Evolutionary conservation across 805 yeast genomes (phyloP).

Genomic region (Candida oleophila): DNA sequence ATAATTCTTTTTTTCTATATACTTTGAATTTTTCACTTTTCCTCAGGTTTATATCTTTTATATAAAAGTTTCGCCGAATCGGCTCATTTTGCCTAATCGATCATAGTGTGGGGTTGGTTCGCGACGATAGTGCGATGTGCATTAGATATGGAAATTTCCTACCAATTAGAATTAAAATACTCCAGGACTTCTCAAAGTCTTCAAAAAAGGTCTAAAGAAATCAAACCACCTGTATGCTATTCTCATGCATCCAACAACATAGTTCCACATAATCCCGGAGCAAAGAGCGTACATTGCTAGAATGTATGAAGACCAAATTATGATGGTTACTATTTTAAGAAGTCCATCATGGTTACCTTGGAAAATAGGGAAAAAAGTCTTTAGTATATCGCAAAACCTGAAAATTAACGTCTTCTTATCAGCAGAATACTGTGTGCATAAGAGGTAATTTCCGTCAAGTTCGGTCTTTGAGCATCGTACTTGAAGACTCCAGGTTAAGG

Average conservation of each 20-base stretch:
- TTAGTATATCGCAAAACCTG: slow-evolving; percentile 17
- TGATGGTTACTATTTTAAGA: slow-evolving; percentile 8
- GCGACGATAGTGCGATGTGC: too few relatives aligned
- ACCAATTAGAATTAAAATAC: too few relatives aligned
- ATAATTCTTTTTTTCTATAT: not conserved
- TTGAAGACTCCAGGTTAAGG: not conserved
- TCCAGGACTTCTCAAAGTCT: not conserved
- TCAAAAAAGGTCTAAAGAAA: not conserved
- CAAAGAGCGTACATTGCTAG: slow-evolving; percentile 20
- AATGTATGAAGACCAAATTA: slow-evolving; percentile 18
- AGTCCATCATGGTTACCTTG: not conserved
- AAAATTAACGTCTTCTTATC: slow-evolving; percentile 13
- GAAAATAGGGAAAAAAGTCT: not conserved
- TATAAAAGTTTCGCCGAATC: too few relatives aligned
- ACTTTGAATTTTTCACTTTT: not conserved
- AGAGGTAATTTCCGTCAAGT: too few relatives aligned
- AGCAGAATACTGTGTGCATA: too few relatives aligned
- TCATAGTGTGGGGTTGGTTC: too few relatives aligned
- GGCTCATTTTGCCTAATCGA: too few relatives aligned
- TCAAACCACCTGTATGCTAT: not conserved
- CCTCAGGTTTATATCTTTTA: too few relatives aligned
- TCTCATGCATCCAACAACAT: not conserved
- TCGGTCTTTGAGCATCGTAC: not conserved
- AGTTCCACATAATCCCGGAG: slow-evolving; percentile 13
- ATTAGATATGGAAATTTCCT: too few relatives aligned